Evolutionary conservation across 768 basidiomycete genomes (phyloP), one percentile per base, ranked within the genome.

Genomic region (Fibroporia radiculosa): DNA sequence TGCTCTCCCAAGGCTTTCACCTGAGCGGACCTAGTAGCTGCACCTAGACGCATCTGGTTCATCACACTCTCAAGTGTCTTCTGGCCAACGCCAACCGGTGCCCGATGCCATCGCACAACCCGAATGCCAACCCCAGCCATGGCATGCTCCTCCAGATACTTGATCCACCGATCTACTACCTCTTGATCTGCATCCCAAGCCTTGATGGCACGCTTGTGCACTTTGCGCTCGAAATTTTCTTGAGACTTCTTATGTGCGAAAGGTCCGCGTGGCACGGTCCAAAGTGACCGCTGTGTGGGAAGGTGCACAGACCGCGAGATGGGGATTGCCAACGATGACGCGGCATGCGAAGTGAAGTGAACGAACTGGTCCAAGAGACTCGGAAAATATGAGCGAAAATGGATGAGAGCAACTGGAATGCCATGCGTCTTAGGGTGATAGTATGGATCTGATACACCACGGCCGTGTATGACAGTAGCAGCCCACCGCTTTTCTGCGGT

Each of bases 181-280:
- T 82, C 78, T 3, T 75, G 67, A 56, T 93, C 74, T 14, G 92
- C 79, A 63, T 98, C 95, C 74, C 78, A 98, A 0, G 92, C 87
- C 64, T 92, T 93, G 66, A 98, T 79, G 29, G 76, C 75, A 10
- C 93, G 77, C 58, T 86, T 88, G 59, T 93, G 86, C 42, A 83
- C 81, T 55, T 71, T 76, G 22, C 89, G 70, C 61, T 92, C 84
- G 61, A 95, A 98, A 65, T 97, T 98, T 69, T 98, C 93, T 64
- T 97, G 93, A 14, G 76, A 69, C 65, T 95, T 96, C 60, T 98
- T 98, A 63, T 93, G 84, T 4, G 78, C 82, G 59, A 98, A 98
- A 8, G 95, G 93, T 3, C 79, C 76, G 27, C 83, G 77, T 7
- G 75, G 72, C 14, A 96, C 93, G 0, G 95, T 96, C 82, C 88